Conservation (phyloP, 176 grass and related monocot genomes). For the Oryza nivara region DNA sequence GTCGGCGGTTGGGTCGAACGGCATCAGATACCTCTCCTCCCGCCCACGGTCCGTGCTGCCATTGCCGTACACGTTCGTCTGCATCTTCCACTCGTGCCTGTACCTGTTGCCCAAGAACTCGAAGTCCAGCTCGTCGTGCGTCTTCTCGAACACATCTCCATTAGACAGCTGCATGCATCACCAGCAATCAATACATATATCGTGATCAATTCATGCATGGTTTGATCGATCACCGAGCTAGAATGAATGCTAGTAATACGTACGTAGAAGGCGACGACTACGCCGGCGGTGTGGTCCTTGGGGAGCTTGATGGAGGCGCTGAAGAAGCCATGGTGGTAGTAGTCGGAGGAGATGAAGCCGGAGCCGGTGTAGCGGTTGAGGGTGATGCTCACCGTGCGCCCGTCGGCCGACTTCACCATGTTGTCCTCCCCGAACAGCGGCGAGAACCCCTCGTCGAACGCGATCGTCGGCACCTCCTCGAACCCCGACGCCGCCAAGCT, state of each 20-base stretch:
- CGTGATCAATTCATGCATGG: too few relatives aligned
- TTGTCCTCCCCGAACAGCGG: conserved; percentile 75
- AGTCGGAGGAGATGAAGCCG: conserved; percentile 72
- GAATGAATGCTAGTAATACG: too few relatives aligned
- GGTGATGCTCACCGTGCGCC: conserved; percentile 49
- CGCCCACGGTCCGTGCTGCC: conserved; percentile 66
- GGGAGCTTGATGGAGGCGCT: conserved; percentile 77
- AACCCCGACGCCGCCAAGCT: background rate
- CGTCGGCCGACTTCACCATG: conserved; percentile 49
- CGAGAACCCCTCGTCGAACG: conserved; percentile 65
- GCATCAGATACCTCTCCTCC: conserved; percentile 81
- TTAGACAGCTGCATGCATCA: conserved; percentile 56
- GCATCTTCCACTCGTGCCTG: conserved; percentile 71
- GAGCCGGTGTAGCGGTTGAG: conserved; percentile 66
- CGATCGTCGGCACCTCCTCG: conserved; percentile 21
- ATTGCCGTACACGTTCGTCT: conserved; percentile 92
- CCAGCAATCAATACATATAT: too few relatives aligned
- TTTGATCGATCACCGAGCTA: too few relatives aligned
- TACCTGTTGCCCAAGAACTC: conserved; percentile 80
- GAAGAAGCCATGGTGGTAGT: conserved; percentile 81
- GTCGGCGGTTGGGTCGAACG: conserved; percentile 67
- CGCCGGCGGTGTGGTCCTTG: conserved; percentile 68
- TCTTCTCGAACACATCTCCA: conserved; percentile 76
- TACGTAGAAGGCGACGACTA: conserved; percentile 89
- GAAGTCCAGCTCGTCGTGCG: conserved; percentile 81